phyloP scores from a whole-genome alignment of 139 green algal species.

The Closterium sp. region DNA sequence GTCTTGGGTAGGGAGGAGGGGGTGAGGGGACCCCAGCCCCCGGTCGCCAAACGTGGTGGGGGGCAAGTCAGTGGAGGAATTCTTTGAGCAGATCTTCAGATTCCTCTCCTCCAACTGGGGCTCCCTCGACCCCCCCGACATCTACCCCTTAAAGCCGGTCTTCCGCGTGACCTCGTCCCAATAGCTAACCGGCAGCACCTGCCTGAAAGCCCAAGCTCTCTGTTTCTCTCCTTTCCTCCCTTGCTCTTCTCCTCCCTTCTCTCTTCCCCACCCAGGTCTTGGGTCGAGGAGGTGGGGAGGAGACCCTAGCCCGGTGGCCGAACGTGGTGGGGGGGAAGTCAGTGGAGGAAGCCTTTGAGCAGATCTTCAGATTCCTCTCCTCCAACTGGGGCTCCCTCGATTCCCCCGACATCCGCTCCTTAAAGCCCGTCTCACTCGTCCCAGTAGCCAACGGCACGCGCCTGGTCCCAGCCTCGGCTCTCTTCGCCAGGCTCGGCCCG shows the following conservation, averaged over 20 bases:
- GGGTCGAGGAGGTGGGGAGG: slow-evolving; percentile 57
- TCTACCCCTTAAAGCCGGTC: too few relatives aligned
- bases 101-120: slow-evolving; percentile 57
- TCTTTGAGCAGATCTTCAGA: slow-evolving; percentile 49
- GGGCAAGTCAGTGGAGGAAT: slow-evolving; percentile 43
- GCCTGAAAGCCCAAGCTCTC: slow-evolving; percentile 16
- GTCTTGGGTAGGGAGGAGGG: too few relatives aligned
- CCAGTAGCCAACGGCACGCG: slow-evolving; percentile 64
- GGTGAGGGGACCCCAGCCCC: too few relatives aligned
- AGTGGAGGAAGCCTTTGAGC: slow-evolving; percentile 51
- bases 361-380: slow-evolving; percentile 58
- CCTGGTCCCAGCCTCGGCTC: slow-evolving; percentile 54
- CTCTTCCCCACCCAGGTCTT: slow-evolving; percentile 36
- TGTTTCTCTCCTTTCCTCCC: slow-evolving; percentile 65
- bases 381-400: slow-evolving; percentile 51
- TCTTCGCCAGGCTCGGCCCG: slow-evolving; percentile 56
- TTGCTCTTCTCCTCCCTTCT: slow-evolving; percentile 56
- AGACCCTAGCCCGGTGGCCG: slow-evolving; percentile 61
- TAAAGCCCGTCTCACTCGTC: slow-evolving; percentile 56
- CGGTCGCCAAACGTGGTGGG: slow-evolving; percentile 51
- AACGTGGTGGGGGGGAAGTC: not conserved
- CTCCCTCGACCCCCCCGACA: slow-evolving; percentile 51
- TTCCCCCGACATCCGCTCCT: slow-evolving; percentile 24
- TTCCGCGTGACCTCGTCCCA: too few relatives aligned
- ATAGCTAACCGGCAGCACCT: slow-evolving; percentile 41